Base-by-base conservation (phyloP, 495 filamentous ascomycete species). In the Penicillium pancosmium region DNA sequence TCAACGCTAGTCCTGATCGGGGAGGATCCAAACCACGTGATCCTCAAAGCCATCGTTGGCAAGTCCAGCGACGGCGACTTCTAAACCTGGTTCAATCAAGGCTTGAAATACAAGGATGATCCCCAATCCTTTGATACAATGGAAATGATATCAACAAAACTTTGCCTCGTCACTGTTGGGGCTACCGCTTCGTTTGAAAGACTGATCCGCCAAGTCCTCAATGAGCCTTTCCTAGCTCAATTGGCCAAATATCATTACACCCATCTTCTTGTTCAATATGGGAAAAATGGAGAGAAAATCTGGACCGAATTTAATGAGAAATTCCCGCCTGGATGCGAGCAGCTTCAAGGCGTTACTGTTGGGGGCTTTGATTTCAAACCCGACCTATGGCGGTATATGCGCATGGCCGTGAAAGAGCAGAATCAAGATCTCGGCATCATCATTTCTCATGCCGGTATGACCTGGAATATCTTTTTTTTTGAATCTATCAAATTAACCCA, bases 101-200 rank as follows among this genome's bases (percentile, higher is more conserved):
- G 16, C 13, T 19, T 44, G 41, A 44, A 16, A 19, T 44, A n/a
- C 16, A 19, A 16, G 3, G 41, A 44, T 16, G 15, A 44, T 18
- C 8, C 15, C n/a, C 12, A 44, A 44, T 44, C n/a, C 41, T 44
- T 44, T n/a, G 41, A 21, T 4, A 44, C 15, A 18, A 44, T 44
- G 41, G 41, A 44, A 44, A 18, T n/a, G 46, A 52, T 50, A 41
- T 35, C 43, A 12, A 70, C 62, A 64, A 85, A 83, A 64, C 46
- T 80, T 18, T 88, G 86, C 68, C 88, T 97, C 55, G 89, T 97
- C 25, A 97, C 94, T 0, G 86, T 95, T 33, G 94, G 94, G 48
- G 95, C 94, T 2, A 98, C 93, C 1, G 92, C 93, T 3, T 80
- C 87, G 16, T 98, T 98, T 71, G 76, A 83, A 49, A 68, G 77